Percentiles rank a stretch among this genome's conserved stretches.
Conservation (phyloP, 148 eudicot genomes). For the Spergularia marina region DNA sequence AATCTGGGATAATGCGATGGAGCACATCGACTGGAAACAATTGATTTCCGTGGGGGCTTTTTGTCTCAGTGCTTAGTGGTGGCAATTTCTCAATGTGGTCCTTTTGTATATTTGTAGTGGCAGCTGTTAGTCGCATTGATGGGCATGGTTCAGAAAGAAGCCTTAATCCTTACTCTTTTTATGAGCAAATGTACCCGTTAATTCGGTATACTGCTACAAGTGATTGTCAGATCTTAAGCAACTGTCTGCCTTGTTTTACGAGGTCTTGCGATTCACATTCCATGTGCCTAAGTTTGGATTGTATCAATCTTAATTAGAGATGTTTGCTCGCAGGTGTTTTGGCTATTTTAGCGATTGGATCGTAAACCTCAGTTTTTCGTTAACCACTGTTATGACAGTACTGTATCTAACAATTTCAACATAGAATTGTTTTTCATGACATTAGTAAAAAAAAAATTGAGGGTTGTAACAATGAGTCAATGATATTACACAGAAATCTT, state of each 20-base stretch:
- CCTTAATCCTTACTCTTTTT: neutral
- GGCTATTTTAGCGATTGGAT: no score
- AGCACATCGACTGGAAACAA: conserved; percentile 16
- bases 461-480: no score
- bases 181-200: neutral
- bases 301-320: neutral
- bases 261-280: conserved; percentile 10
- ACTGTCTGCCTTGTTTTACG: conserved; percentile 13
- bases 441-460: no score
- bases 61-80: conserved; percentile 10
- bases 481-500: no score
- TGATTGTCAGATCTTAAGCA: neutral
- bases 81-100: conserved; percentile 3
- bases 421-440: no score
- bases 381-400: no score
- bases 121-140: conserved; percentile 20
- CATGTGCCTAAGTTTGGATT: neutral
- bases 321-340: neutral
- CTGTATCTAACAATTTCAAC: no score
- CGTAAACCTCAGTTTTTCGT: no score
- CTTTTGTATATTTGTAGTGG: conserved; percentile 32
- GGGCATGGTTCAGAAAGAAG: conserved; percentile 19
- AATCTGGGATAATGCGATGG: neutral
- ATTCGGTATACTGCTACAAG: conserved; percentile 9
- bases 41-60: conserved; percentile 4